Conservation (phyloP, 2,329 filamentous ascomycete genomes). For the Xylariaceae sp. region DNA sequence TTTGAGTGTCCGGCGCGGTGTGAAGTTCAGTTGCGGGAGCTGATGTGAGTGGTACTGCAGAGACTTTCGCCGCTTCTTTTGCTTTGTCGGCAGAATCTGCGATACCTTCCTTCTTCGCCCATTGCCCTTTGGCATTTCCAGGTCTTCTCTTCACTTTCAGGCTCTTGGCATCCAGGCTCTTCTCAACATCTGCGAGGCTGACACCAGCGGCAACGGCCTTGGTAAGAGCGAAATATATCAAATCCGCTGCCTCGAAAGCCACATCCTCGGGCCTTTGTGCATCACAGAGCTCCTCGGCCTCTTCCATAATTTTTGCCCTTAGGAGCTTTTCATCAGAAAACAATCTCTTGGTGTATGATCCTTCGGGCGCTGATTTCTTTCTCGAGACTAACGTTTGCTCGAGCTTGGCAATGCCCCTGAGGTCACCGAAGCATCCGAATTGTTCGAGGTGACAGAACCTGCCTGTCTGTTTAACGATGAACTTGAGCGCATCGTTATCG, state of each 20-base stretch:
- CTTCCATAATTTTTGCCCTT: constrained; percentile 96
- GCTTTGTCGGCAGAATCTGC: constrained; percentile 29
- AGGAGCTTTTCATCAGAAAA: constrained; percentile 90
- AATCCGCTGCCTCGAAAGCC: constrained; percentile 89
- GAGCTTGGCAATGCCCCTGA: constrained; percentile 74
- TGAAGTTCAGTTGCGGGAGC: constrained; percentile 39
- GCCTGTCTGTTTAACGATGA: constrained; percentile 85
- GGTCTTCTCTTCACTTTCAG: constrained; percentile 90
- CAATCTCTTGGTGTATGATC: constrained; percentile 88
- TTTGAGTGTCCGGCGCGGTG: constrained; percentile 32
- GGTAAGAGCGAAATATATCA: constrained; percentile 93
- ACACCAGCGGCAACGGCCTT: constrained; percentile 85
- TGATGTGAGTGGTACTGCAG: constrained; percentile 27
- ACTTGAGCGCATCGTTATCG: constrained; percentile 87
- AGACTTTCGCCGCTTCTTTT: constrained; percentile 31
- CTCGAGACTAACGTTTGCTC: constrained; percentile 82
- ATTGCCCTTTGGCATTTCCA: constrained; percentile 91
- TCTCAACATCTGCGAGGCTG: constrained; percentile 82
- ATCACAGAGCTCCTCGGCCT: constrained; percentile 90
- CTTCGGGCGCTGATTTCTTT: constrained; percentile 76
- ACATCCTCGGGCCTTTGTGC: constrained; percentile 78
- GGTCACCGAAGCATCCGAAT: constrained; percentile 85
- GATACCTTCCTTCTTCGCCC: constrained; percentile 79
- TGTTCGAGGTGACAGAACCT: constrained; percentile 93
- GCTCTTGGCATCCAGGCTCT: constrained; percentile 88